Base-by-base conservation (phyloP, 2,329 filamentous ascomycete genomes). In the Hypoxylon sp. region DNA sequence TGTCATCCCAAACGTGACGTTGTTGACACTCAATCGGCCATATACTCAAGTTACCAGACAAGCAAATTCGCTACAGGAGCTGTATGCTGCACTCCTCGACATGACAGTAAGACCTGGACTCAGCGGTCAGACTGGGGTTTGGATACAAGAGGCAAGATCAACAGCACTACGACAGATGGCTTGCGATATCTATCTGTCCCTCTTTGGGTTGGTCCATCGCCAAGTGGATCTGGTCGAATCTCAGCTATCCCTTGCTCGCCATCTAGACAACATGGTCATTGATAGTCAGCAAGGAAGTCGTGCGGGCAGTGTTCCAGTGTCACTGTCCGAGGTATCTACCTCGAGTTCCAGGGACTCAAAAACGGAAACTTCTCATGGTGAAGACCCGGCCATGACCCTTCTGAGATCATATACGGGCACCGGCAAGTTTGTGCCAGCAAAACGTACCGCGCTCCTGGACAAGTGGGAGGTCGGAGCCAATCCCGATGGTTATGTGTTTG, bases 391-490 rank as follows among this genome's bases (percentile, higher is more conserved):
- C 5, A 75, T 78, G 69, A 23, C 67, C 23, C 70, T 78, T 30
- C 43, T 79, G n/a, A 71, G 74, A 53, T 64, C 74, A 23, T 76
- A 77, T 56, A 79, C 76, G 0, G 76, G 75, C 17, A 75, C 71
- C 2, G 76, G 76, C 6, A 73, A 69, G 25, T 75, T 69, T 38
- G 67, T 75, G 11, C 63, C 70, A 6, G 45, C 63, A 7, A 76
- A 75, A 55, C 66, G 63, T 5, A 69, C 68, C 6, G 69, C 67
- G 53, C 73, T 78, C 11, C 53, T 76, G 6, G 70, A 76, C 11
- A 74, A 76, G 34, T 79, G 77, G 77, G 63, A 70, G 45, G 38
- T 75, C 3, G 76, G 74, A 0, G 68, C 64, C 1, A 65, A 73
- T 36, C 72, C 72, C n/a, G 57, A 68, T 1, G 59, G 73, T 14